Evolutionary conservation across 345 rosid genomes (phyloP).

Genomic region (Brassica rapa): DNA sequence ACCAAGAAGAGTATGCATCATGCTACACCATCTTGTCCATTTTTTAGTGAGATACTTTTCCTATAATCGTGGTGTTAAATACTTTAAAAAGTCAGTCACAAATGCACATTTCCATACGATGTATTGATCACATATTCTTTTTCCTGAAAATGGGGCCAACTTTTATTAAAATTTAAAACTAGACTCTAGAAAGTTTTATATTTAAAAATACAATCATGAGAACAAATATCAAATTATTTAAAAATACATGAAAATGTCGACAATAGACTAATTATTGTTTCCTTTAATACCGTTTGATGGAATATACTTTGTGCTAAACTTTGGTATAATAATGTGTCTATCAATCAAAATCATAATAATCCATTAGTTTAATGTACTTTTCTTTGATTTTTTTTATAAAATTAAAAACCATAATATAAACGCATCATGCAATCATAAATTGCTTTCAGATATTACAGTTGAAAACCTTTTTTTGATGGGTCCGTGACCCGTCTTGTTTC

Average conservation of each 20-base stretch:
- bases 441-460: slow-evolving; percentile 19
- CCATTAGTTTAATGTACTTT: not conserved
- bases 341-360: not conserved
- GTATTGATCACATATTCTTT: slow-evolving; percentile 4
- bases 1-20: not conserved
- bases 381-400: not conserved
- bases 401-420: not conserved
- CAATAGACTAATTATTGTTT: not conserved
- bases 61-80: not conserved
- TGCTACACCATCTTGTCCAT: not conserved
- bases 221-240: not conserved
- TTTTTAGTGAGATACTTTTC: not conserved
- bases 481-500: slow-evolving; percentile 17
- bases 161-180: not conserved
- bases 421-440: slow-evolving; percentile 2
- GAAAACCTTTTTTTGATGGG: not conserved
- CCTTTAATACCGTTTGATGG: not conserved
- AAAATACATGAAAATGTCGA: not conserved
- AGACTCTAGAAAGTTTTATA: not conserved
- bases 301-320: not conserved
- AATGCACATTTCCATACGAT: not conserved
- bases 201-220: not conserved
- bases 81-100: not conserved
- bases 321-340: not conserved
- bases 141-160: slow-evolving; percentile 1